Evolutionary conservation across 2,329 filamentous ascomycete genomes (phyloP).

Genomic region (Penicillium griseofulvum): DNA sequence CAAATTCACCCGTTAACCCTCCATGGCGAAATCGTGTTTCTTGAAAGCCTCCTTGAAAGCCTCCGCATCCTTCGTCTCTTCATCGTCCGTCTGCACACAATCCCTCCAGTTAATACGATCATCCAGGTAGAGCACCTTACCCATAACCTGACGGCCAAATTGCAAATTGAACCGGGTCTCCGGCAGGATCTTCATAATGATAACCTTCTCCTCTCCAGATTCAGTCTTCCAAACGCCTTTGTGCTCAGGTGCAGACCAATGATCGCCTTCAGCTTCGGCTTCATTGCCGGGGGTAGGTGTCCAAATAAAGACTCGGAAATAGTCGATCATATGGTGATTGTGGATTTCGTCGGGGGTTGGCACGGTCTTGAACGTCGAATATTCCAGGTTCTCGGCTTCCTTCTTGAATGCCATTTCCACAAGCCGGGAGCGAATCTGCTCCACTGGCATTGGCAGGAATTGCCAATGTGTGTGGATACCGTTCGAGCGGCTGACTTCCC

Average conservation of each 20-base stretch:
- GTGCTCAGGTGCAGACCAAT: conserved; percentile 6
- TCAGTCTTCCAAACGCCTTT: conserved; percentile 1
- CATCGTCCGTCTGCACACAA: conserved; percentile 70
- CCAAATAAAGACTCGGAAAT: conserved; percentile 83
- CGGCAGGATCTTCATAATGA: conserved; percentile 71
- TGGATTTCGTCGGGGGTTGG: conserved; percentile 41
- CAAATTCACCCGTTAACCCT: conserved; percentile 22
- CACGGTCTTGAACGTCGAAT: conserved; percentile 52
- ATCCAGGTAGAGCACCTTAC: conserved; percentile 80
- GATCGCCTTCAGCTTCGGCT: conserved; percentile 3
- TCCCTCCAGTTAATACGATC: conserved; percentile 80
- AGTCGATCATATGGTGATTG: conserved; percentile 52
- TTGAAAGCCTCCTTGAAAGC: conserved; percentile 80
- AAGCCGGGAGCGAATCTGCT: conserved; percentile 67
- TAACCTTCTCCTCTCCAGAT: conserved; percentile 60
- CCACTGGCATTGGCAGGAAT: conserved; percentile 71
- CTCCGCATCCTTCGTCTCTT: conserved; percentile 75
- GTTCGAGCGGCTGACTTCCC: conserved; percentile 79
- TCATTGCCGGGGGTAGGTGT: conserved; percentile 30
- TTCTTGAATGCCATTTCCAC: conserved; percentile 88
- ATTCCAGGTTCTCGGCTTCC: conserved; percentile 72
- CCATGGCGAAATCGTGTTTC: conserved; percentile 76
- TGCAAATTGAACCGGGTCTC: conserved; percentile 82
- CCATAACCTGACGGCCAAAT: conserved; percentile 82
- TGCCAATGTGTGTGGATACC: conserved; percentile 95